Evolutionary conservation across 2,329 filamentous ascomycete species (phyloP), one percentile per base, ranked within the genome.

Genomic region (Hymenotorrendiella dingleyae): DNA sequence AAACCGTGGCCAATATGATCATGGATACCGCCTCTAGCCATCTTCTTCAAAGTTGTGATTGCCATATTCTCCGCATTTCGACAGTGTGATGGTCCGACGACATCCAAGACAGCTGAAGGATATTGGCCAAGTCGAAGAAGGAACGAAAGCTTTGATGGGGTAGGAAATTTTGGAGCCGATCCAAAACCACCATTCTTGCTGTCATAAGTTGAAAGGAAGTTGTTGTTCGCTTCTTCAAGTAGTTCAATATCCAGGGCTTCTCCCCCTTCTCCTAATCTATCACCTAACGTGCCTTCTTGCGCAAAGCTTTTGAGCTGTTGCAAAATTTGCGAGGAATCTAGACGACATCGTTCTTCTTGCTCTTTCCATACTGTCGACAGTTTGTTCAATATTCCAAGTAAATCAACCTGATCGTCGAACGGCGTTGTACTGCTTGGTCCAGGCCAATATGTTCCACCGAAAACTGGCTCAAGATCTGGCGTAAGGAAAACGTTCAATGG

Each of bases 401-500:
- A 95, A 30, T 86, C 82, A n/a, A 86, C 74, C 4, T 82, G 77
- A 34, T 80, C 78, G 34, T 73, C 65, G 4, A 63, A 58, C 3
- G 54, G 48, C 16, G 64, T 64, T 1, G 64, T 64, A 8, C 67
- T 59, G 6, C 62, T 62, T 27, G 60, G 60, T 27, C 60, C 74
- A 4, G 90, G 88, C 86, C 89, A 97, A 64, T 96, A 97, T 7
- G 91, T 96, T 19, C 91, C 91, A 27, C 93, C 93, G 65, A 96
- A 97, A 8, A 98, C 85, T 0, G 93, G 93, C 59, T 95, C 84
- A 20, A 97, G 74, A 54, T 94, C 83, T 1, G 93, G 89, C 0
- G 93, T 98, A 22, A 97, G 74, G 62, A 98, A 97, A n/a, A 95
- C 82, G 59, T 96, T 97, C 47, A 97, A 68, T 1, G 93, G 93